Evolutionary conservation across 192 early-diverging fungal species (phyloP), one percentile per base, ranked within the genome.

Genomic region (Bifiguratus adelaidae): DNA sequence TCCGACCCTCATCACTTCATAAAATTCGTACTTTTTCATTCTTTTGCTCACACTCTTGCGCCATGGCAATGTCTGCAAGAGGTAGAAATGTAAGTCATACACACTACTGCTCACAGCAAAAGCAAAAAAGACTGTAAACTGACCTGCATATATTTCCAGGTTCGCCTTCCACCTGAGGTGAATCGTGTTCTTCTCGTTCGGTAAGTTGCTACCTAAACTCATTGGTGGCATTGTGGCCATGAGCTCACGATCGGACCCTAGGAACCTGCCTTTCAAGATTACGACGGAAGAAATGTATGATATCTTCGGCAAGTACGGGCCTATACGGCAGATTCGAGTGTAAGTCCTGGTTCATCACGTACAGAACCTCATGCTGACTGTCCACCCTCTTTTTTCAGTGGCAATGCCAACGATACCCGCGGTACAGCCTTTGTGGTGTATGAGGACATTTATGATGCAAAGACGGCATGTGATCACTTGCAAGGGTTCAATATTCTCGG

Each of bases 371-470:
- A 5, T 21, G 5, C 37, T 40, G 15, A 27, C 24, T 33, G 24
- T 18, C 13, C 11, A 34, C 16, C 22, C 32, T 18, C 2, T 41
- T 9, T 27, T 15, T 33, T 15, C 46, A 66, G 63, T 53, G 92
- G 95, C 1, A 86, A 72, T 26, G 83, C 78, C 6, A 73, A 68
- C 24, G 91, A 94, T 51, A 96, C 95, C 4, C 76, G 77, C 40
- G 95, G 95, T 35, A 92, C 92, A 12, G 95, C 92, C 11, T 98
- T 88, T 68, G 95, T 98, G 16, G 85, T 97, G 1, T 97, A 94
- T 52, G 95, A 98, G 53, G 95, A 98, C 51, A 95, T 98, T 5
- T 91, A 88, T 56, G 95, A 99, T 50, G 91, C 92, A 23, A 99
- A 99, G 64, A 83, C 85, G 13, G 95, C 95, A 0, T 95, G 91